These are phyloP conservation scores for Fraxinus latifolia DNA, from an alignment of 305 asterid species.

Conservation along the genomic window DNA sequence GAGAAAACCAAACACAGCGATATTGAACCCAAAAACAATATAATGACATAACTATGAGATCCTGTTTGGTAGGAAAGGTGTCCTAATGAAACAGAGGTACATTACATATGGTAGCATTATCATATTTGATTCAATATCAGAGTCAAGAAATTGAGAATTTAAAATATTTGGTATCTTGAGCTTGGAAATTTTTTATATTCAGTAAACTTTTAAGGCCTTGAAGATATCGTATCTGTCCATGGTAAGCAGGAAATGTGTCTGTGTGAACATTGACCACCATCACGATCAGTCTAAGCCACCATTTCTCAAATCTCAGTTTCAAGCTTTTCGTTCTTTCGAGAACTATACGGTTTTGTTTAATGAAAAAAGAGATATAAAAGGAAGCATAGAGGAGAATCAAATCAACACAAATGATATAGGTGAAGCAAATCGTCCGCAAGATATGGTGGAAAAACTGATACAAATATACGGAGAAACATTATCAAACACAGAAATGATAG, in stretches of 20 bases:
- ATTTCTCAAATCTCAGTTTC: background rate
- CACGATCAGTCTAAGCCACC: background rate
- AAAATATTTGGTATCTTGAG: background rate
- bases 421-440: background rate
- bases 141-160: background rate
- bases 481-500: background rate
- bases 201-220: background rate
- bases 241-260: background rate
- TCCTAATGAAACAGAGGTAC: background rate
- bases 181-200: background rate
- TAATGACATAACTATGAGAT: background rate
- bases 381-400: background rate
- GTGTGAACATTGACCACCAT: background rate
- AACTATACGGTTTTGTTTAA: background rate
- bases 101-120: background rate
- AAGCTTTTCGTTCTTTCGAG: background rate
- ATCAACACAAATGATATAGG: background rate
- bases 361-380: background rate
- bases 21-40: background rate
- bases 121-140: background rate
- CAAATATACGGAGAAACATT: background rate
- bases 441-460: background rate
- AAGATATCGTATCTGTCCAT: background rate
- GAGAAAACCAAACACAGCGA: background rate
- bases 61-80: background rate